A percentile compares a stretch with the other conserved stretches of the same genome.
Evolutionary conservation across 2,329 filamentous ascomycete species (phyloP).

Genomic region (Neocatenulostroma microsporum): DNA sequence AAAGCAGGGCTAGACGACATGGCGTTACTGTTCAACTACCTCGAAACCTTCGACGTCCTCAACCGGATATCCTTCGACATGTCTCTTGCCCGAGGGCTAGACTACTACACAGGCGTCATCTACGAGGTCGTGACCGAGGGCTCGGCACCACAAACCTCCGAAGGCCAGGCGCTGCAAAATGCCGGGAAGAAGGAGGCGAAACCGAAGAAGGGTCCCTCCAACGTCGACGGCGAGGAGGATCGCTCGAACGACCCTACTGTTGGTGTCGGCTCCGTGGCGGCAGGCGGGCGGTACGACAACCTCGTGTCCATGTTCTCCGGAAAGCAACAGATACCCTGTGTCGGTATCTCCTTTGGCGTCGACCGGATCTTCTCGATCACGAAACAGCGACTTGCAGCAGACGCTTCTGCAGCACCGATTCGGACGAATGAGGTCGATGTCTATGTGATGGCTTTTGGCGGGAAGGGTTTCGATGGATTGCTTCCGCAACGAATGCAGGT

Average conservation of each 20-base stretch:
- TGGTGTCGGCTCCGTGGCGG: constrained; percentile 80
- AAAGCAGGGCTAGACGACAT: constrained; percentile 76
- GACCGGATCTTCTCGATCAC: constrained; percentile 93
- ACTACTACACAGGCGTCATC: constrained; percentile 86
- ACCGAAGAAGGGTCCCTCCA: constrained; percentile 34
- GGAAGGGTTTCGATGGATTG: constrained; percentile 73
- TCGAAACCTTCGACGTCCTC: constrained; percentile 66
- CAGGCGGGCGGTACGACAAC: constrained; percentile 85
- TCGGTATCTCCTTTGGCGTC: constrained; percentile 87
- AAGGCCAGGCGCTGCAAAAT: constrained; percentile 41
- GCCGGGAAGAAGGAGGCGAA: constrained; percentile 44
- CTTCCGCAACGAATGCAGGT: constrained; percentile 78
- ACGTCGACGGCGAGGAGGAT: constrained; percentile 50
- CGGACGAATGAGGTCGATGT: constrained; percentile 75
- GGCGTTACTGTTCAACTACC: constrained; percentile 70
- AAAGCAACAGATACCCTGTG: constrained; percentile 69
- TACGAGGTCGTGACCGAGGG: constrained; percentile 83
- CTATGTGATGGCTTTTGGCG: constrained; percentile 90
- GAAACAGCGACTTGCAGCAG: constrained; percentile 63
- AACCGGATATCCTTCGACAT: constrained; percentile 81
- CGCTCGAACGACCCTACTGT: constrained; percentile 70
- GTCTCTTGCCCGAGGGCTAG: constrained; percentile 77
- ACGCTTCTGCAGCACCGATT: constrained; percentile 47
- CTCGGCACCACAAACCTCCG: constrained; percentile 50
- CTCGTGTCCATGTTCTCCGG: constrained; percentile 89